Evolutionary conservation across 257 asterid genomes (phyloP).

Genomic region (Jasminum sambac): DNA sequence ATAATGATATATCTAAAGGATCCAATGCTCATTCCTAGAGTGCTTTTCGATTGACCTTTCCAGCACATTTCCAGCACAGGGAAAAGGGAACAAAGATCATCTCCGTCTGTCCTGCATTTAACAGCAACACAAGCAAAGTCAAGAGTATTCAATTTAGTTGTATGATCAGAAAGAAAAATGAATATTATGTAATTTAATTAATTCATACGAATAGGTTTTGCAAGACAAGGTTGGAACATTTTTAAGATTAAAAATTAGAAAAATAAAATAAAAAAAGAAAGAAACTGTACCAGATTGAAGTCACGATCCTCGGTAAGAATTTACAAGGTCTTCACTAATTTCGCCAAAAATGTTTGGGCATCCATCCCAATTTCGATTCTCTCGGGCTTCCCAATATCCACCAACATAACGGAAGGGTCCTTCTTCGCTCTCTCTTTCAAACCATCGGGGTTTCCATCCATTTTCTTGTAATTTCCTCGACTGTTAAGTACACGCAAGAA

Average conservation of each 20-base stretch:
- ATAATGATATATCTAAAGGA: slow-evolving; percentile 4
- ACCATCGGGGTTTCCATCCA: slow-evolving; percentile 97
- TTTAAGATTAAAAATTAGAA: background rate
- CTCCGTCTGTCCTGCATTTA: slow-evolving; percentile 15
- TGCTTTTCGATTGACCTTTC: background rate
- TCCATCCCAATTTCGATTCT: slow-evolving; percentile 63
- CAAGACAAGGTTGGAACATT: background rate
- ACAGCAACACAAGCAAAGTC: background rate
- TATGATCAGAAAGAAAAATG: background rate
- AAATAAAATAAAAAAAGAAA: background rate
- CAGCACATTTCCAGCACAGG: background rate
- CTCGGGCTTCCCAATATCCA: slow-evolving; percentile 94
- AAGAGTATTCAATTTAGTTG: background rate
- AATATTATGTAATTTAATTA: background rate
- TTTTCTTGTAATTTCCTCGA: slow-evolving; percentile 89
- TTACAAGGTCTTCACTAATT: slow-evolving; percentile 49
- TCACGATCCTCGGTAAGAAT: slow-evolving; percentile 50
- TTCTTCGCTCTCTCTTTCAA: slow-evolving; percentile 51
- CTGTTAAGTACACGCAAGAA: slow-evolving; percentile 33
- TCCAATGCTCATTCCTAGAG: background rate
- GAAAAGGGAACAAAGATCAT: background rate
- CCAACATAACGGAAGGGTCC: slow-evolving; percentile 68
- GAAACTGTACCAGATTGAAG: slow-evolving; percentile 34
- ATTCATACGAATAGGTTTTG: background rate
- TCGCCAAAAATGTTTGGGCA: slow-evolving; percentile 81